These are phyloP conservation scores for Termitomyces sp. DNA, from an alignment of 768 basidiomycete species.

Conservation along the genomic window DNA sequence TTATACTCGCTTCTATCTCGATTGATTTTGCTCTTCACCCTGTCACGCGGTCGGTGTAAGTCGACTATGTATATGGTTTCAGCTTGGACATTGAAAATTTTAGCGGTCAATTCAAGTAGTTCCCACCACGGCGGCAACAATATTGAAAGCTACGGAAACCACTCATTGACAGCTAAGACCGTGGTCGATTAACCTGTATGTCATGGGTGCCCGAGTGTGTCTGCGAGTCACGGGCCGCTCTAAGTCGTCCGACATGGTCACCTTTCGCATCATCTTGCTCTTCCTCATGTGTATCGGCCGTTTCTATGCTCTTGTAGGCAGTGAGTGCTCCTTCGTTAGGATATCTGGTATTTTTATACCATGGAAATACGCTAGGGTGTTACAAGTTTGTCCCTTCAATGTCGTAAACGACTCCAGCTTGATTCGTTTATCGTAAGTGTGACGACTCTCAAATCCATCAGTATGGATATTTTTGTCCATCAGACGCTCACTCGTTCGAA, in stretches of 20 bases:
- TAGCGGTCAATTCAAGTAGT: too few species aligned
- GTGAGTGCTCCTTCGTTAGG: conserved; percentile 1
- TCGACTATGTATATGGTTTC: neutral
- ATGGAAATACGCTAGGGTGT: neutral
- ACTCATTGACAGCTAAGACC: too few species aligned
- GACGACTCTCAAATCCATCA: neutral
- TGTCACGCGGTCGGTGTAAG: neutral
- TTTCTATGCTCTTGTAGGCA: neutral
- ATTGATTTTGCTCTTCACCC: neutral
- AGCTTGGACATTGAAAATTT: too few species aligned
- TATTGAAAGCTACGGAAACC: conserved; percentile 9
- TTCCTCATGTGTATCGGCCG: conserved; percentile 12
- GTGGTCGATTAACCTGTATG: too few species aligned
- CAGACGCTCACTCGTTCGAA: too few species aligned
- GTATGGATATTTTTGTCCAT: neutral
- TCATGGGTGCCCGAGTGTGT: too few species aligned
- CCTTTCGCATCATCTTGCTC: conserved; percentile 6
- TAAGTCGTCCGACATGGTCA: neutral
- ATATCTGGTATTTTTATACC: neutral
- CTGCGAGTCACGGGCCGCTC: too few species aligned
- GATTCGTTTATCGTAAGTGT: neutral
- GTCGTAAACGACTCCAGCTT: neutral
- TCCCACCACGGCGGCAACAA: conserved; percentile 3
- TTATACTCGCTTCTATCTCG: neutral
- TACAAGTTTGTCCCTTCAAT: neutral